Evolutionary conservation across 768 basidiomycete species (phyloP).

Genomic region (Coprinellus aureogranulatus): DNA sequence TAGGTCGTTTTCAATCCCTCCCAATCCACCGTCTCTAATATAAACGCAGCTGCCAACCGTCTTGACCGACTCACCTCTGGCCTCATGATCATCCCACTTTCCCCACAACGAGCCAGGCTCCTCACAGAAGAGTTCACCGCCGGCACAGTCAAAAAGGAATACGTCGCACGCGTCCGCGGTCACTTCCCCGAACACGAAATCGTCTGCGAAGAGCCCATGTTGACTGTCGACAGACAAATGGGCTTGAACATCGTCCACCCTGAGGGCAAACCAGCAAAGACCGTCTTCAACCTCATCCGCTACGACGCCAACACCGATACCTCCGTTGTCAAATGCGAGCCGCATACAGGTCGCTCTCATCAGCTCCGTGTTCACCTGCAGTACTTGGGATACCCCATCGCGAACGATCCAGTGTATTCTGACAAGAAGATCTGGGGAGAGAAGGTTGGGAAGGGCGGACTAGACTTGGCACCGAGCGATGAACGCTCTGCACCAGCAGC

Average conservation of each 20-base stretch:
- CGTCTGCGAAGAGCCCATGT: slow-evolving; percentile 78
- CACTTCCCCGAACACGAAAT: slow-evolving; percentile 84
- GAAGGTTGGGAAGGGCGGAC: slow-evolving; percentile 72
- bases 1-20: slow-evolving; percentile 30
- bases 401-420: slow-evolving; percentile 93
- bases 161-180: slow-evolving; percentile 84
- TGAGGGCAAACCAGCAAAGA: slow-evolving; percentile 90
- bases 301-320: slow-evolving; percentile 81
- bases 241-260: slow-evolving; percentile 95
- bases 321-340: slow-evolving; percentile 85
- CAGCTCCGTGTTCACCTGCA: slow-evolving; percentile 97
- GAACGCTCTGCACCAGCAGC: slow-evolving; percentile 64
- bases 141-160: slow-evolving; percentile 85
- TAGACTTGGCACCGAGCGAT: slow-evolving; percentile 70
- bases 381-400: slow-evolving; percentile 88
- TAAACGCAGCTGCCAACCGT: slow-evolving; percentile 78
- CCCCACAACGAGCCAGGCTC: slow-evolving; percentile 60
- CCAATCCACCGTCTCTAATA: slow-evolving; percentile 5
- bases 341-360: slow-evolving; percentile 92
- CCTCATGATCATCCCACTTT: slow-evolving; percentile 88
- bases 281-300: slow-evolving; percentile 77
- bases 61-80: slow-evolving; percentile 94
- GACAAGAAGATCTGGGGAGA: slow-evolving; percentile 76
- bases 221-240: slow-evolving; percentile 95
- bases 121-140: slow-evolving; percentile 80